phyloP scores from a whole-genome alignment of 768 basidiomycete species.

The Pisolithus tinctorius region DNA sequence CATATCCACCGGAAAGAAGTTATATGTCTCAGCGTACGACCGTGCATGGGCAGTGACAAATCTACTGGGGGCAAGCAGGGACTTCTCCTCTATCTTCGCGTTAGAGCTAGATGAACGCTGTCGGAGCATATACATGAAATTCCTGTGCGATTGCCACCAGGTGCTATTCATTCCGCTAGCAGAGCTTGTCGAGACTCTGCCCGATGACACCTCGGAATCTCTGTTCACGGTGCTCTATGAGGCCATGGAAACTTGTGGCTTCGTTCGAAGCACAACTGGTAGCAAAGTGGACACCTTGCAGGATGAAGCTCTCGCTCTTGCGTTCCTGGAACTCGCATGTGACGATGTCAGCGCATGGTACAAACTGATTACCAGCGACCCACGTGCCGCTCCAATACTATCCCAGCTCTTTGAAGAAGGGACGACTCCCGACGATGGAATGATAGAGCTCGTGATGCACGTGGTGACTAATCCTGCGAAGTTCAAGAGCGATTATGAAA shows the following conservation, averaged over 20 bases:
- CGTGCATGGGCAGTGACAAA: background rate
- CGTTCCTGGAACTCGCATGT: background rate
- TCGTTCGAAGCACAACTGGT: background rate
- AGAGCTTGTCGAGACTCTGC: background rate
- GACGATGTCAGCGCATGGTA: background rate
- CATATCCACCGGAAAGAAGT: background rate
- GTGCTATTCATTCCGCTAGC: background rate
- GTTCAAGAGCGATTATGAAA: slow-evolving; percentile 1
- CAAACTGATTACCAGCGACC: slow-evolving; percentile 1
- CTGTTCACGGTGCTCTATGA: background rate
- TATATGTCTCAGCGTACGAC: background rate
- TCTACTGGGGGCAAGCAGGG: background rate
- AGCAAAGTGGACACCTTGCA: background rate
- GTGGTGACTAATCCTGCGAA: background rate
- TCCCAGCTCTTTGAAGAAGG: background rate
- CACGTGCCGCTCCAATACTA: background rate
- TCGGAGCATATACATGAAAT: background rate
- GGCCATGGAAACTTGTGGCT: background rate
- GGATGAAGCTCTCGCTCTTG: background rate
- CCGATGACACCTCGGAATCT: background rate
- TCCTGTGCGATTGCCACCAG: background rate
- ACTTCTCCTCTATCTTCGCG: background rate
- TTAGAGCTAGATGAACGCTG: background rate
- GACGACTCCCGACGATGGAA: background rate
- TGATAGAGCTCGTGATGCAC: background rate